These are phyloP conservation scores for Torulaspora maleeae DNA, from an alignment of 805 yeast genomes.

Conservation along the genomic window DNA sequence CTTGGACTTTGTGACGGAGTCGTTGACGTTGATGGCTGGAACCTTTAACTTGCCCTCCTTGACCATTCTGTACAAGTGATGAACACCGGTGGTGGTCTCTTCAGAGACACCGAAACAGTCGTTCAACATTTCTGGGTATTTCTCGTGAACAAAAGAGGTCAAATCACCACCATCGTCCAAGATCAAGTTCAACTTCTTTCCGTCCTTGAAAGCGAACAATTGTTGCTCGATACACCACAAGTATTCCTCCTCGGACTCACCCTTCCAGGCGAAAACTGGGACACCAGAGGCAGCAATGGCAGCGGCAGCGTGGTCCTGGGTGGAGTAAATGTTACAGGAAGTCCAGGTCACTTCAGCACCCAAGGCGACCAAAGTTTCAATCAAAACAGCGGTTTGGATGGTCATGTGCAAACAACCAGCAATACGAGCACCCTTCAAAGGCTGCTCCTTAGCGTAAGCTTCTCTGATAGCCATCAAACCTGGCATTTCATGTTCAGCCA, in stretches of 20 bases:
- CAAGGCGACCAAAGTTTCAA: slow-evolving; percentile 92
- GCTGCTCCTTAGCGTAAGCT: slow-evolving; percentile 87
- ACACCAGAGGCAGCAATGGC: slow-evolving; percentile 99
- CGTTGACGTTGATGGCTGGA: slow-evolving; percentile 99
- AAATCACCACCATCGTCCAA: slow-evolving; percentile 99
- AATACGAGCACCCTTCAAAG: slow-evolving; percentile 96
- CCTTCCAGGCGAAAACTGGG: slow-evolving; percentile 99
- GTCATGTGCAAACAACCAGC: slow-evolving; percentile 99
- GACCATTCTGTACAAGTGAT: slow-evolving; percentile 95
- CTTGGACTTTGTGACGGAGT: slow-evolving; percentile 97
- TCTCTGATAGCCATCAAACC: slow-evolving; percentile 97
- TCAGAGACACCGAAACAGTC: slow-evolving; percentile 95
- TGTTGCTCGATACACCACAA: slow-evolving; percentile 99
- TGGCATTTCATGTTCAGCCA: slow-evolving; percentile 99
- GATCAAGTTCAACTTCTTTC: slow-evolving; percentile 90
- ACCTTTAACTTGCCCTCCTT: slow-evolving; percentile 86
- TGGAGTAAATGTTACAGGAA: slow-evolving; percentile 97
- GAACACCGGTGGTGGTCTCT: slow-evolving; percentile 99
- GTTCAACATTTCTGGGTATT: slow-evolving; percentile 95
- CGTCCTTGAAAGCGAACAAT: slow-evolving; percentile 95
- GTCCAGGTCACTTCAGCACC: slow-evolving; percentile 99
- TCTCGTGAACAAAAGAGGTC: slow-evolving; percentile 93
- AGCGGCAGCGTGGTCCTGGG: slow-evolving; percentile 99
- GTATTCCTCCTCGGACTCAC: slow-evolving; percentile 99
- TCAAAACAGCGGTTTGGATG: slow-evolving; percentile 97